Percentiles rank a stretch among this genome's conserved stretches.
These are phyloP conservation scores for Fusarium neocosmosporiellum DNA, from an alignment of 2,329 filamentous ascomycete genomes.

Conservation along the genomic window DNA sequence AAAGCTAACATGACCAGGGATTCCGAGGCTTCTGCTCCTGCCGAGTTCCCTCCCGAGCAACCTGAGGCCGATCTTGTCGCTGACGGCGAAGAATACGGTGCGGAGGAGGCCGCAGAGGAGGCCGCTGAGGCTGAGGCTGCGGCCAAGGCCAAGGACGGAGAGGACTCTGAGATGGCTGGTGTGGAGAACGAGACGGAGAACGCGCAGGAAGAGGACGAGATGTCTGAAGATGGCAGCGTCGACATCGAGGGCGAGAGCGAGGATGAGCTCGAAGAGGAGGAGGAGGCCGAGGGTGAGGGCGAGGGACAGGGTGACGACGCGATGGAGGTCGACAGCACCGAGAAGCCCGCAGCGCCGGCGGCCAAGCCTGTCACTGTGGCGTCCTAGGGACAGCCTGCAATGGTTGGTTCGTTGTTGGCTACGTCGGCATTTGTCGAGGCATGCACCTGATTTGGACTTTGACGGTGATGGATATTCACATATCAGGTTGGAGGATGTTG, in stretches of 20 bases:
- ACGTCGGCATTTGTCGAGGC: slow-evolving; percentile 27
- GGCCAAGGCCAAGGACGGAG: slow-evolving; percentile 63
- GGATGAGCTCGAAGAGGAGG: slow-evolving; percentile 76
- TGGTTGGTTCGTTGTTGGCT: slow-evolving; percentile 18
- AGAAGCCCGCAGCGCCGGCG: slow-evolving; percentile 49
- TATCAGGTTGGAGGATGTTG: slow-evolving; percentile 25
- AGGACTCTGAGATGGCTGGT: slow-evolving; percentile 82
- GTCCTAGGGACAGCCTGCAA: slow-evolving; percentile 39
- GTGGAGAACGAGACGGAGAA: slow-evolving; percentile 63
- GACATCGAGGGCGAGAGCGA: slow-evolving; percentile 83
- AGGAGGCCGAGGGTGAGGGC: slow-evolving; percentile 47
- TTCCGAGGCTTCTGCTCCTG: slow-evolving; percentile 94
- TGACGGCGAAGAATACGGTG: slow-evolving; percentile 91
- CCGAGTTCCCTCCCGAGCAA: slow-evolving; percentile 97
- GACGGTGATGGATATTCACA: slow-evolving; percentile 33
- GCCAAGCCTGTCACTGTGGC: slow-evolving; percentile 51
- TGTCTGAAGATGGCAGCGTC: slow-evolving; percentile 80
- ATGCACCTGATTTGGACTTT: slow-evolving; percentile 28
- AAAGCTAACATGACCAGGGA: slow-evolving; percentile 70
- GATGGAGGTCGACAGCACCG: slow-evolving; percentile 62
- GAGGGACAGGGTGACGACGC: slow-evolving; percentile 53
- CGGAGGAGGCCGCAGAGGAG: slow-evolving; percentile 84
- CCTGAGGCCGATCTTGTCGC: slow-evolving; percentile 90
- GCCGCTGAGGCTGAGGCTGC: slow-evolving; percentile 64
- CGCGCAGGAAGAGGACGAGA: slow-evolving; percentile 71